These are phyloP conservation scores for Trypanosoma melophagium DNA, from an alignment of 208 protist genomes.

Conservation along the genomic window DNA sequence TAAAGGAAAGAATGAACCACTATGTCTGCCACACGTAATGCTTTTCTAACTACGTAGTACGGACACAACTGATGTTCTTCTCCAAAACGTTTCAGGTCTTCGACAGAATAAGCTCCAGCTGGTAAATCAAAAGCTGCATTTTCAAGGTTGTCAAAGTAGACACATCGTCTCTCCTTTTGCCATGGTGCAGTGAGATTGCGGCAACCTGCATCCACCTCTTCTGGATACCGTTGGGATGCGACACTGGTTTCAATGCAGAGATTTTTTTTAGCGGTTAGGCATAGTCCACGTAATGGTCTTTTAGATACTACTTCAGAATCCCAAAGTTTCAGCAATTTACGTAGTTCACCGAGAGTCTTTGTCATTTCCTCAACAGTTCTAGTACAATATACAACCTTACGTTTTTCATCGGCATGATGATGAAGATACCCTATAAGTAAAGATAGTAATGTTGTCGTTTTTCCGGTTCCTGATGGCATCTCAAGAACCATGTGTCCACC, in stretches of 20 bases:
- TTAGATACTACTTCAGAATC: slow-evolving; percentile 50
- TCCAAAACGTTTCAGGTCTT: slow-evolving; percentile 94
- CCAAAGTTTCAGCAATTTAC: slow-evolving; percentile 82
- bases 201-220: slow-evolving; percentile 95
- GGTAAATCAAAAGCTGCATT: slow-evolving; percentile 67
- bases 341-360: slow-evolving; percentile 96
- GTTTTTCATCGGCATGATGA: slow-evolving; percentile 87
- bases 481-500: slow-evolving; percentile 97
- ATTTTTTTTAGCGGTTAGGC: slow-evolving; percentile 93
- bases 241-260: slow-evolving; percentile 95
- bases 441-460: slow-evolving; percentile 98
- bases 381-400: slow-evolving; percentile 99
- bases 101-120: slow-evolving; percentile 95
- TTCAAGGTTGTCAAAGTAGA: slow-evolving; percentile 82
- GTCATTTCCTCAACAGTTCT: slow-evolving; percentile 98
- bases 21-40: slow-evolving; percentile 94
- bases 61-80: slow-evolving; percentile 92
- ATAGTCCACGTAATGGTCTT: slow-evolving; percentile 72
- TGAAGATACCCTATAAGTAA: slow-evolving; percentile 95
- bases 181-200: slow-evolving; percentile 93
- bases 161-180: slow-evolving; percentile 67
- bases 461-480: slow-evolving; percentile 99
- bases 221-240: slow-evolving; percentile 46
- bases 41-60: slow-evolving; percentile 91
- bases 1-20: slow-evolving; percentile 99